Evolutionary conservation across 2,329 filamentous ascomycete genomes (phyloP), one percentile per base, ranked within the genome.

Genomic region (Paraconiothyrium sp.): DNA sequence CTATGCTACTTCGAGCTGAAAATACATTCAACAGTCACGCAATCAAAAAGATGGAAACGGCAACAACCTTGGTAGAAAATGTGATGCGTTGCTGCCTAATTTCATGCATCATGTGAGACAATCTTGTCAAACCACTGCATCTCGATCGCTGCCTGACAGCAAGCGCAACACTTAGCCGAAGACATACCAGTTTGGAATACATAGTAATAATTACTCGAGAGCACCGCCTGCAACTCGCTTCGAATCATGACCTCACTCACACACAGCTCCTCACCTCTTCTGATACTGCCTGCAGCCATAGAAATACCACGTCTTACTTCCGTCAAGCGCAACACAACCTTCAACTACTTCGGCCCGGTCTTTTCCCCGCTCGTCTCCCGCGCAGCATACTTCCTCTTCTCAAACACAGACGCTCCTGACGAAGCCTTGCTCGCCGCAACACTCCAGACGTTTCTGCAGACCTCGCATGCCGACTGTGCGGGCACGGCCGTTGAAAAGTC

Each of bases 271-370:
- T 32, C 47, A 3, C n/a, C 47, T 6, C 47, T 50, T 34, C 30
- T 10, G 1, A 35, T 59, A 11, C 39, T 54, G 22, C 49, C 49
- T 41, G 16, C 7, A 27, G 3, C 27, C 22, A 34, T 59, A 20
- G 6, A 35, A 8, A 22, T 57, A 6, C 46, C 58, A 34, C 52
- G 2, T 16, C 47, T 60, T 22, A 57, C 22, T 2, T 30, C 52
- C 1, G 48, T 54, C 8, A 46, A 39, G 3, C 46, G 50, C 27
- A 20, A 20, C 8, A n/a, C 47, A 27, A 32, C 24, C 11, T 48
- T 60, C 43, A 58, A 55, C 48, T 63, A 63, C 54, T 63, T 34
- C 54, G 61, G 58, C 41, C 48, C 39, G 1, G 10, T 63, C 9
- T 13, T 14, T 8, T 27, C 47, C 3, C 24, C 37, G 1, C 27